Percentiles rank a stretch among this genome's conserved stretches.
Conservation (phyloP, 2,329 filamentous ascomycete species). For the Diplodia seriata region DNA sequence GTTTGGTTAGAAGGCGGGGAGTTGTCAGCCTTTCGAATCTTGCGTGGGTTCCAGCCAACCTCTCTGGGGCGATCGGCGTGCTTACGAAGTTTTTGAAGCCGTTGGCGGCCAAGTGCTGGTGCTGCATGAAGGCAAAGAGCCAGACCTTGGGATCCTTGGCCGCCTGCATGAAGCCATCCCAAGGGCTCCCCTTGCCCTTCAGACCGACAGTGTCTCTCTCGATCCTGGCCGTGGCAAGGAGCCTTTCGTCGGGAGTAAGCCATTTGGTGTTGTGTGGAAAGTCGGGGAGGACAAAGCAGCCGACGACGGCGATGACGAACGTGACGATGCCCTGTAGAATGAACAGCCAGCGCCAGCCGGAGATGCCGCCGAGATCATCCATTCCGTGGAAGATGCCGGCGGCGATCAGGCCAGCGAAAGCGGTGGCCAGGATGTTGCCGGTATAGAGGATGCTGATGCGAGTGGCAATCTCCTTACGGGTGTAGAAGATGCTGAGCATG, state of each 20-base stretch:
- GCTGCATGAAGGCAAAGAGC: conserved; percentile 38
- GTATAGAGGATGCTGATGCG: conserved; percentile 61
- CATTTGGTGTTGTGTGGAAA: conserved; percentile 33
- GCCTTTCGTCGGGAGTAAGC: conserved; percentile 19
- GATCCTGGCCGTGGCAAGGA: conserved; percentile 38
- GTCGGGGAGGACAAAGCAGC: conserved; percentile 49
- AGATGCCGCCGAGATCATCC: conserved; percentile 40
- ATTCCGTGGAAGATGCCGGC: conserved; percentile 58
- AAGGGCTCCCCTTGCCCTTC: conserved; percentile 40
- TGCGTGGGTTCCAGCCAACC: too few species aligned
- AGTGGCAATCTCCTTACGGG: conserved; percentile 58
- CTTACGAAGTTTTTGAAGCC: conserved; percentile 26
- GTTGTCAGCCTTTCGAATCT: not conserved
- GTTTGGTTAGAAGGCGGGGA: conserved; percentile 32
- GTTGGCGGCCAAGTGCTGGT: conserved; percentile 35
- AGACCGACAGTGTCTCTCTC: conserved; percentile 58
- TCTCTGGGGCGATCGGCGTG: not conserved
- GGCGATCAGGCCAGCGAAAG: conserved; percentile 62
- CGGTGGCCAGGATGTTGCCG: conserved; percentile 57
- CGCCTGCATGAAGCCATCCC: conserved; percentile 17
- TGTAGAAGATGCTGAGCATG: conserved; percentile 62
- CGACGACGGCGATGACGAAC: conserved; percentile 43
- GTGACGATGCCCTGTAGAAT: conserved; percentile 44
- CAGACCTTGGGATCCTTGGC: conserved; percentile 11
- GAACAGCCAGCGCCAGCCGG: conserved; percentile 48